Evolutionary conservation across 257 asterid species (phyloP).

Genomic region (Solanum paucissectum): DNA sequence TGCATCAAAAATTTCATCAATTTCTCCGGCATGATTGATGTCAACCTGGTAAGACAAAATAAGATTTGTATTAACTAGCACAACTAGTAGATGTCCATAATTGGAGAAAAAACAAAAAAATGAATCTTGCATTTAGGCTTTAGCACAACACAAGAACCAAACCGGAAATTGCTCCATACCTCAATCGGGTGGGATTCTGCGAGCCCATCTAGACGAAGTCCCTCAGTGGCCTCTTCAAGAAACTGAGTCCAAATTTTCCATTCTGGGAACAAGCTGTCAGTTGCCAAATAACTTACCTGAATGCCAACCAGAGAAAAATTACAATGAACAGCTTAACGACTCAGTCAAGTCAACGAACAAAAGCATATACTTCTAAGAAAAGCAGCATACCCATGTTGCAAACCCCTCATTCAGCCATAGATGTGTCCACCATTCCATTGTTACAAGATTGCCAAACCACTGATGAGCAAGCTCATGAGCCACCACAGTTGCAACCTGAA

Average conservation of each 20-base stretch:
- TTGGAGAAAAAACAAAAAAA: neutral
- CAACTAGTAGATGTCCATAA: neutral
- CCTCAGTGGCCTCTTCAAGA: conserved; percentile 64
- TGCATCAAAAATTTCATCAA: conserved; percentile 93
- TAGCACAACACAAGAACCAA: neutral
- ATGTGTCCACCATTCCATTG: conserved; percentile 99
- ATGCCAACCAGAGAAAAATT: neutral
- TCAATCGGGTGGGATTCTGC: conserved; percentile 93
- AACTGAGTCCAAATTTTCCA: conserved; percentile 97
- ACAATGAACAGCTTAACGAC: neutral
- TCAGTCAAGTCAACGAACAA: neutral
- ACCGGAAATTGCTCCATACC: conserved; percentile 18
- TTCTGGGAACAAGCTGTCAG: conserved; percentile 86
- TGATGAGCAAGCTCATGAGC: conserved; percentile 98
- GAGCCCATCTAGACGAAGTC: conserved; percentile 90
- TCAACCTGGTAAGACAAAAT: conserved; percentile 56
- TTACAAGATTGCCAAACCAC: conserved; percentile 99
- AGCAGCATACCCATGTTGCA: conserved; percentile 80
- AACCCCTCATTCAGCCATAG: conserved; percentile 95
- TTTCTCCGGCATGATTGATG: conserved; percentile 75
- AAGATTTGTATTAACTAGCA: neutral
- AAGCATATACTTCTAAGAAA: neutral
- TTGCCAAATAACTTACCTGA: conserved; percentile 88
- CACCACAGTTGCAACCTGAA: conserved; percentile 85
- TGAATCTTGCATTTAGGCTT: neutral